These are phyloP conservation scores for Solanum etuberosum DNA, from an alignment of 257 asterid species.

Conservation along the genomic window DNA sequence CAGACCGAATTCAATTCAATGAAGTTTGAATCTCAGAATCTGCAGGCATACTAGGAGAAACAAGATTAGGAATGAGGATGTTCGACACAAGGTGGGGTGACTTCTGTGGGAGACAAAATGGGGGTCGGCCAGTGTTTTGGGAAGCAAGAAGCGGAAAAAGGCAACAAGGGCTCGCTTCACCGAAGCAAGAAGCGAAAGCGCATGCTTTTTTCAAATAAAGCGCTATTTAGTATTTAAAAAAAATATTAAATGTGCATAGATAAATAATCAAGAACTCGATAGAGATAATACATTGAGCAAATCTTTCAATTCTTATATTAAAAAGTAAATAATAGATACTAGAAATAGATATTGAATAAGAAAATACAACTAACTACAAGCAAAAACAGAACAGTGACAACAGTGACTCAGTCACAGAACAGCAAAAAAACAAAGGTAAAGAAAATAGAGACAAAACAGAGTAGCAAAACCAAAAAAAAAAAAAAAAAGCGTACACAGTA, in stretches of 20 bases:
- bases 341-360: neutral
- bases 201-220: neutral
- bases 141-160: neutral
- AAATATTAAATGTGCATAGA: neutral
- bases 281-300: neutral
- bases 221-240: neutral
- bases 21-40: neutral
- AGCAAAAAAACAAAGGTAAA: neutral
- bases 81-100: neutral
- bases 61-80: neutral
- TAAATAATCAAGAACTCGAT: neutral
- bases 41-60: neutral
- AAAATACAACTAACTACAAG: neutral
- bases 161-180: neutral
- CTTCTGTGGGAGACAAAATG: neutral
- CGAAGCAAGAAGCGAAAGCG: neutral
- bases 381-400: neutral
- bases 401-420: neutral
- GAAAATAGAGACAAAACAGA: neutral
- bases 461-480: neutral
- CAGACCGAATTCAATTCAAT: neutral
- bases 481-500: neutral
- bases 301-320: neutral
- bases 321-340: neutral
- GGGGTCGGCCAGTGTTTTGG: neutral